Evolutionary conservation across 768 basidiomycete genomes (phyloP).

Genomic region (Leccinum fibrillosum): DNA sequence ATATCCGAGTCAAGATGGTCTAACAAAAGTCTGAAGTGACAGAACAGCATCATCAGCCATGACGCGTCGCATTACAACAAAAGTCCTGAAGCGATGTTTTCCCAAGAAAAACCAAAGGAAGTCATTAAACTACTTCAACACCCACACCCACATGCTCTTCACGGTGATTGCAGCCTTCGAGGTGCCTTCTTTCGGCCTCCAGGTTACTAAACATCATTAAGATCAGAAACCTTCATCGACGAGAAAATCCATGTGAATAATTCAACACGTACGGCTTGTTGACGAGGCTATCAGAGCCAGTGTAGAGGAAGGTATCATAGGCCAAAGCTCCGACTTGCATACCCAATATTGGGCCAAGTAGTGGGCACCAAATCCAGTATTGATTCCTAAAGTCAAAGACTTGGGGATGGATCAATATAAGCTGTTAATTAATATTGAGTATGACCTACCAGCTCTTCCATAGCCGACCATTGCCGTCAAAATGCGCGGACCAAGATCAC

Average conservation of each 20-base stretch:
- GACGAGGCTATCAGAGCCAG: conserved; percentile 50
- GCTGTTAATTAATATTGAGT: not conserved
- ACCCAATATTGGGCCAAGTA: conserved; percentile 58
- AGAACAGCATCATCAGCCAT: not conserved
- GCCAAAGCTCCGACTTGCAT: conserved; percentile 50
- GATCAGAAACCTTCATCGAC: not conserved
- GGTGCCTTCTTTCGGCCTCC: conserved; percentile 14
- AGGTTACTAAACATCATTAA: conserved; percentile 6
- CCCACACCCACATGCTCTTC: not conserved
- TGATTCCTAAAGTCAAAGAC: conserved; percentile 41
- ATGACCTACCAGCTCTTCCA: conserved; percentile 38
- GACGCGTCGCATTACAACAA: not conserved
- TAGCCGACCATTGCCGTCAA: conserved; percentile 75
- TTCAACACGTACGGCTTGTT: conserved; percentile 46
- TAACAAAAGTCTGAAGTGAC: not conserved
- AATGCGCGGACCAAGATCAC: conserved; percentile 68
- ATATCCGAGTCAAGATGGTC: not conserved
- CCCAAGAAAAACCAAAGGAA: not conserved
- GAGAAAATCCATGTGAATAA: not conserved
- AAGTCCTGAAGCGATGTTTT: not conserved
- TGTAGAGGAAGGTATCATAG: conserved; percentile 60
- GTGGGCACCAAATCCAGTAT: conserved; percentile 73
- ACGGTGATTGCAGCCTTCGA: conserved; percentile 8
- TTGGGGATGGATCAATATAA: conserved; percentile 1
- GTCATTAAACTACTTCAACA: conserved; percentile 9